A percentile compares a stretch with the other conserved stretches of the same genome.
Evolutionary conservation across 805 yeast genomes (phyloP).

Genomic region (Maudiozyma barnettii): DNA sequence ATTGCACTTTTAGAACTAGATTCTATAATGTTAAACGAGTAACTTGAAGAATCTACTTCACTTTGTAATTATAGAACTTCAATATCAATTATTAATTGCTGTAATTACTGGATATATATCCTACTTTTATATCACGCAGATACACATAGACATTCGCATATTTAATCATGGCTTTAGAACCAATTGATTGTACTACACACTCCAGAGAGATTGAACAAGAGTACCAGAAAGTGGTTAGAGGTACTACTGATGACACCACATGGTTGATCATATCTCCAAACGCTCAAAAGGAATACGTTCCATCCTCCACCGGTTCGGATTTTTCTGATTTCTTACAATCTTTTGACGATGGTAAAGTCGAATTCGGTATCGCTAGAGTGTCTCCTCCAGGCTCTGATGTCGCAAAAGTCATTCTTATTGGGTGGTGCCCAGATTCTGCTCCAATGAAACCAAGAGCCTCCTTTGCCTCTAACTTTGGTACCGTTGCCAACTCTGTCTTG

Average conservation of each 20-base stretch:
- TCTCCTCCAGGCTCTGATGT: constrained; percentile 89
- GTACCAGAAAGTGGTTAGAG: constrained; percentile 72
- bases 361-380: constrained; percentile 82
- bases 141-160: no score
- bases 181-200: constrained; percentile 52
- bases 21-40: no score
- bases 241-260: constrained; percentile 48
- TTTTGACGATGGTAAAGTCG: constrained; percentile 80
- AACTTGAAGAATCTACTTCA: no score
- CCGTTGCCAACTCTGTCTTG: constrained; percentile 52
- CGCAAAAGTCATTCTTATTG: constrained; percentile 70
- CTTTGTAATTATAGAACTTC: no score
- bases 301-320: constrained; percentile 45
- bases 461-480: constrained; percentile 69
- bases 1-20: no score
- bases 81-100: no score
- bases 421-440: constrained; percentile 97
- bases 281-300: constrained; percentile 36
- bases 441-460: constrained; percentile 69
- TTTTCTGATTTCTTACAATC: constrained; percentile 70
- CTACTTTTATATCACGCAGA: no score
- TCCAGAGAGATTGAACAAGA: constrained; percentile 65
- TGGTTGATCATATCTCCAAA: constrained; percentile 81
- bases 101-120: no score
- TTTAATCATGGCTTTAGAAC: constrained; percentile 31